Percentiles rank a stretch among this genome's conserved stretches.
These are phyloP conservation scores for Leishmania aethiopica DNA, from an alignment of 208 protist species.

Conservation along the genomic window DNA sequence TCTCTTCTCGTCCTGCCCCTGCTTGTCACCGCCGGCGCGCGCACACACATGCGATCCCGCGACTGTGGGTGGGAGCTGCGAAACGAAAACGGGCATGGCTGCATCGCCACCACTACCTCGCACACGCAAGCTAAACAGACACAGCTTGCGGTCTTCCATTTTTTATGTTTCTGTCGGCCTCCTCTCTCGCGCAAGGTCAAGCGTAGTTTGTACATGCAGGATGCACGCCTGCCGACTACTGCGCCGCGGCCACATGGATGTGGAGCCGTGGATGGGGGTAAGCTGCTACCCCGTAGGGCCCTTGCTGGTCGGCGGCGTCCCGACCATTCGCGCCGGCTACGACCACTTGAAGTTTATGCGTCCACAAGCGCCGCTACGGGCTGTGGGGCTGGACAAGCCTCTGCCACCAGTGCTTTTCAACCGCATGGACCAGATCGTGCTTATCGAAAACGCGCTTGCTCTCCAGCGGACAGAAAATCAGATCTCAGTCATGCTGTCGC, in stretches of 20 bases:
- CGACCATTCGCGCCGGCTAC: constrained; percentile 63
- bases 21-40: background rate
- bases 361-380: constrained; percentile 63
- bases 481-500: constrained; percentile 82
- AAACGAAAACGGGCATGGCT: background rate
- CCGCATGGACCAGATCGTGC: constrained; percentile 81
- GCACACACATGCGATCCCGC: background rate
- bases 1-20: background rate
- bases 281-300: constrained; percentile 75
- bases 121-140: background rate
- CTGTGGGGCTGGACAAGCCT: constrained; percentile 63
- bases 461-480: constrained; percentile 85
- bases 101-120: background rate
- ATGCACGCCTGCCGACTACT: constrained; percentile 36
- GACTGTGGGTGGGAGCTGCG: background rate
- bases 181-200: background rate
- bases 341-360: constrained; percentile 71
- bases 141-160: too few species aligned
- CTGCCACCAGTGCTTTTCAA: constrained; percentile 86
- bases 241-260: constrained; percentile 58
- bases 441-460: constrained; percentile 86
- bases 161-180: background rate
- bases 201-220: background rate
- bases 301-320: constrained; percentile 56
- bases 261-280: constrained; percentile 82